Evolutionary conservation across 1,284 basidiomycete genomes (phyloP), one percentile per base, ranked within the genome.

Genomic region (Melampsora larici-populina): DNA sequence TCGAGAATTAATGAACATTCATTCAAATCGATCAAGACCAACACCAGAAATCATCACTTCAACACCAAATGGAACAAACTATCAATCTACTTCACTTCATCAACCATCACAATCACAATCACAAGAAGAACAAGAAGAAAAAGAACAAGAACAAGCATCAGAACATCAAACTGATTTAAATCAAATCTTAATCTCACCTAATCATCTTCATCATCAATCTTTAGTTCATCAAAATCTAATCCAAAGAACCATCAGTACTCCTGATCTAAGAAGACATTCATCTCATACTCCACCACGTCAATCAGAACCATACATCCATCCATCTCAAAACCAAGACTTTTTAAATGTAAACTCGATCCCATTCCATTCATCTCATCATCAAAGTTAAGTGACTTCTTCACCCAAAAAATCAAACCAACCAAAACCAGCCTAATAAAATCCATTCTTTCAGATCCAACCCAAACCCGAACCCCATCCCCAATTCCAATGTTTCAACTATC

Each of bases 11-110:
- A 4, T 36, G 5, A 36, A 36, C 36, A 36, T 36, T 9, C 36
- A 36, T 64, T 64, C 62, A 2, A 26, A 18, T 7, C 3, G 2
- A 64, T 4, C 31, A 26, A 17, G 4, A 5, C 62, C 62, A 13
- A 60, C 72, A 8, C 72, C 72, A 13, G 24, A 74, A 33, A 74
- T 74, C 63, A 74, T 74, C 62, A 74, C 72, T n/a, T 74, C 72
- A 26, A 67, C 21, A 4, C 26, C 51, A 58, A 26, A 58, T 6
- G 26, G 6, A 21, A 26, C 18, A 5, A 3, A 21, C 13, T 4
- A 21, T 13, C 51, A 3, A 5, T 58, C 21, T 4, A 4, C 18
- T 5, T 26, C 51, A 58, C 2, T 58, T 21, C 51, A 58, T 5
- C 2, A 21, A 58, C 36, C 49, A 48, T 51, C 63, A 29, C 65